Evolutionary conservation across 371 early-diverging fungal genomes (phyloP).

Genomic region (Mucor saturninus): DNA sequence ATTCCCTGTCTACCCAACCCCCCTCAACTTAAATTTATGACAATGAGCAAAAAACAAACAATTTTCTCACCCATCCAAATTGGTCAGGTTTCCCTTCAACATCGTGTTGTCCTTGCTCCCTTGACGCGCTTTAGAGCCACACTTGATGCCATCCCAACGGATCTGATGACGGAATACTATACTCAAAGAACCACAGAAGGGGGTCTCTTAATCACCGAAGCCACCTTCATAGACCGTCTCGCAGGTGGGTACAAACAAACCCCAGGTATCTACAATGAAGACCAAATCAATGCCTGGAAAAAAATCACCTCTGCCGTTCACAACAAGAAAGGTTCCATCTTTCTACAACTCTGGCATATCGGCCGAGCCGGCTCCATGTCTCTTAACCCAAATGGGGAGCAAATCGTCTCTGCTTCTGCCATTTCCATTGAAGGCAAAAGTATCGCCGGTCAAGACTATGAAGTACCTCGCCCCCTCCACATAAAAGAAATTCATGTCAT

Average conservation of each 20-base stretch:
- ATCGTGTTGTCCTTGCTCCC: not conserved
- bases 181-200: constrained; percentile 58
- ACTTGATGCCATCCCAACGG: constrained; percentile 39
- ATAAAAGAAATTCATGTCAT: constrained; percentile 46
- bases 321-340: constrained; percentile 54
- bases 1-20: too few species aligned
- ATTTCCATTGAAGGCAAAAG: constrained; percentile 3
- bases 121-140: not conserved
- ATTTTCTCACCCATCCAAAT: constrained; percentile 31
- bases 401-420: constrained; percentile 17
- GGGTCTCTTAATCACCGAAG: constrained; percentile 64
- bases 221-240: constrained; percentile 40
- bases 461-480: constrained; percentile 24
- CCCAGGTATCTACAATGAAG: constrained; percentile 48
- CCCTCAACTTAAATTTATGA: too few species aligned
- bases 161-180: constrained; percentile 56
- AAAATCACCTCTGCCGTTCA: constrained; percentile 9
- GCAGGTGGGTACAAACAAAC: constrained; percentile 41
- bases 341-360: constrained; percentile 54
- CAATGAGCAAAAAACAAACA: not conserved
- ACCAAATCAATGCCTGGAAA: constrained; percentile 58
- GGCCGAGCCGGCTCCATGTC: constrained; percentile 26
- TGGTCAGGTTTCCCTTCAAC: constrained; percentile 11
- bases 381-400: not conserved
- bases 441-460: not conserved